A percentile compares a stretch with the other conserved stretches of the same genome.
These are phyloP conservation scores for Diplodia intermedia DNA, from an alignment of 2,329 filamentous ascomycete genomes.

Conservation along the genomic window DNA sequence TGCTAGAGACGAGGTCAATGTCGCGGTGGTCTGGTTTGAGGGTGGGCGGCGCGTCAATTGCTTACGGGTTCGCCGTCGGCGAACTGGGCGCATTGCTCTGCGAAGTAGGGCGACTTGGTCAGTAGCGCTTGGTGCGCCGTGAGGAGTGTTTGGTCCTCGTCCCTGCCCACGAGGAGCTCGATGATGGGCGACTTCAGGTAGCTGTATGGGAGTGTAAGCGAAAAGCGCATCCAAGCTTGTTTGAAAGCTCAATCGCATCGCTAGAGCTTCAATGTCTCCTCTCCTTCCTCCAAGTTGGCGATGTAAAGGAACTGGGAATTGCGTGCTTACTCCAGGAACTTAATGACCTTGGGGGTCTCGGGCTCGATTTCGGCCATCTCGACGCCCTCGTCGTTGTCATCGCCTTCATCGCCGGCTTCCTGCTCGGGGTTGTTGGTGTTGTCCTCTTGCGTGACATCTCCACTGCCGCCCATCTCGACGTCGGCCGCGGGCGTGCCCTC, in stretches of 20 bases:
- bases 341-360: slow-evolving; percentile 48
- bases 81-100: slow-evolving; percentile 67
- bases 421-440: slow-evolving; percentile 37
- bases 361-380: slow-evolving; percentile 54
- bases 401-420: slow-evolving; percentile 33
- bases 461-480: slow-evolving; percentile 55
- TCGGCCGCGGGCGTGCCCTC: slow-evolving; percentile 50
- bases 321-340: slow-evolving; percentile 54
- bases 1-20: slow-evolving; percentile 50
- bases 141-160: slow-evolving; percentile 67
- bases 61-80: slow-evolving; percentile 59
- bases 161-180: slow-evolving; percentile 56
- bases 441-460: slow-evolving; percentile 38
- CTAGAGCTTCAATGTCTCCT: not conserved
- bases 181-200: slow-evolving; percentile 58
- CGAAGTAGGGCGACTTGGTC: slow-evolving; percentile 75
- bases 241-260: not conserved
- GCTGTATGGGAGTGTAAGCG: slow-evolving; percentile 40
- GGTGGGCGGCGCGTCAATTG: slow-evolving; percentile 31
- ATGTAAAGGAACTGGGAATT: no score
- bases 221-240: not conserved
- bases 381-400: slow-evolving; percentile 39
- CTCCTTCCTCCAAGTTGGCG: not conserved
- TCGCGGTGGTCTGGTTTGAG: slow-evolving; percentile 31
- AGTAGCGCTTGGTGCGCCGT: slow-evolving; percentile 83